phyloP scores from a whole-genome alignment of 148 eudicot species.

The Chenopodium formosanum region DNA sequence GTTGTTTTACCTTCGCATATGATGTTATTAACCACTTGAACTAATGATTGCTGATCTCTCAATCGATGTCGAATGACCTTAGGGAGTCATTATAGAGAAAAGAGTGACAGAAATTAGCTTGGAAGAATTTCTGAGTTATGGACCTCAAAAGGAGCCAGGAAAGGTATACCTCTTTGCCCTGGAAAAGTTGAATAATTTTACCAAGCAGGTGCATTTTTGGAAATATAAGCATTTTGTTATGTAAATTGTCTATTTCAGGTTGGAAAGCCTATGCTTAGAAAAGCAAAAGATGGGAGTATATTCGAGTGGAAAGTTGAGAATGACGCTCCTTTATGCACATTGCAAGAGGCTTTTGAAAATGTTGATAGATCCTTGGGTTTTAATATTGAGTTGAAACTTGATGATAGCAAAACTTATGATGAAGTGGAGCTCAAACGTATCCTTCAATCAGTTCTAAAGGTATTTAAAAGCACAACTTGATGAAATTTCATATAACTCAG shows the following conservation, averaged over 20 bases:
- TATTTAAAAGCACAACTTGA: background rate
- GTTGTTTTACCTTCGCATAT: background rate
- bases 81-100: conserved; percentile 42
- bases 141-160: conserved; percentile 39
- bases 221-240: background rate
- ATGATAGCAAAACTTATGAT: conserved; percentile 31
- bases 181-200: background rate
- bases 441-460: conserved; percentile 35
- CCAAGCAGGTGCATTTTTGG: background rate
- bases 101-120: conserved; percentile 42
- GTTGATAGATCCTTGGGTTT: conserved; percentile 39
- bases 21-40: background rate
- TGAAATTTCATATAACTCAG: background rate
- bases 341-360: conserved; percentile 44
- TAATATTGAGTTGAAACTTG: conserved; percentile 49
- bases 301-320: conserved; percentile 47
- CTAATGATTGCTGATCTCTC: background rate
- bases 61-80: background rate
- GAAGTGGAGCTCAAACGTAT: conserved; percentile 27
- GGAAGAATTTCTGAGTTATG: conserved; percentile 42
- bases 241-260: conserved; percentile 19
- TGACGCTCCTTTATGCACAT: conserved; percentile 43
- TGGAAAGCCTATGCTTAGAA: conserved; percentile 43
- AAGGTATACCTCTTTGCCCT: conserved; percentile 24
- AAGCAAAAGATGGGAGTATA: conserved; percentile 40